Evolutionary conservation across 345 rosid genomes (phyloP).

Genomic region (Bruguiera parviflora): DNA sequence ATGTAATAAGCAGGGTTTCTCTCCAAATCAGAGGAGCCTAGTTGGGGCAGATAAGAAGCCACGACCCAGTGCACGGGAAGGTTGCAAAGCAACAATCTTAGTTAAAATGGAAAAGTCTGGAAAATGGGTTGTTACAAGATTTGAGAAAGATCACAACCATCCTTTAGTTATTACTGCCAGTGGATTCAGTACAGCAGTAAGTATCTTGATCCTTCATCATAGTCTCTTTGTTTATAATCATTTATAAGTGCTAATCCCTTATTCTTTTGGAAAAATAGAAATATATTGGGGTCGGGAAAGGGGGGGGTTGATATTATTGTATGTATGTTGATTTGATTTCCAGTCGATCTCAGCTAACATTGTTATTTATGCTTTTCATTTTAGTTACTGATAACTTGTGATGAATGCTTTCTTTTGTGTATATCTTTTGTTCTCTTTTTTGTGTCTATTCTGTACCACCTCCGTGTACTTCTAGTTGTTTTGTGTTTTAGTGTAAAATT

Average conservation of each 20-base stretch:
- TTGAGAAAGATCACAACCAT: slow-evolving; percentile 72
- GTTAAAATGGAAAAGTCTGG: slow-evolving; percentile 76
- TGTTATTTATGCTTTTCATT: too few relatives aligned
- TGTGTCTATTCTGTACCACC: not conserved
- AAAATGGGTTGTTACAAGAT: slow-evolving; percentile 82
- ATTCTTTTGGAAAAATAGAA: too few relatives aligned
- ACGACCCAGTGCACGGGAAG: slow-evolving; percentile 66
- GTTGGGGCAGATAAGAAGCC: slow-evolving; percentile 52
- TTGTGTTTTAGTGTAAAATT: not conserved
- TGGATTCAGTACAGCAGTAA: slow-evolving; percentile 50
- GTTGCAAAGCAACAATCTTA: slow-evolving; percentile 77
- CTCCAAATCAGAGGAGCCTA: slow-evolving; percentile 41
- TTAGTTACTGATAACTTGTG: too few relatives aligned
- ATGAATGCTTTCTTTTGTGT: not conserved
- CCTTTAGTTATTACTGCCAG: slow-evolving; percentile 47
- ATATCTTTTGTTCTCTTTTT: not conserved
- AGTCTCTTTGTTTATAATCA: not conserved
- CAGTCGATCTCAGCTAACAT: too few relatives aligned
- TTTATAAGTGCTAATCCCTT: not conserved
- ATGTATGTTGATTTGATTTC: too few relatives aligned
- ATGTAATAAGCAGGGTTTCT: slow-evolving; percentile 82
- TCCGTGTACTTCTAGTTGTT: not conserved
- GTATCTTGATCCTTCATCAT: slow-evolving; percentile 15
- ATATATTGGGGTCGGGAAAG: too few relatives aligned
- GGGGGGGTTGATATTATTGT: too few relatives aligned